A percentile compares a stretch with the other conserved stretches of the same genome.
Conservation (phyloP, 1,284 basidiomycete species). For the Rhodotorula sp. region DNA sequence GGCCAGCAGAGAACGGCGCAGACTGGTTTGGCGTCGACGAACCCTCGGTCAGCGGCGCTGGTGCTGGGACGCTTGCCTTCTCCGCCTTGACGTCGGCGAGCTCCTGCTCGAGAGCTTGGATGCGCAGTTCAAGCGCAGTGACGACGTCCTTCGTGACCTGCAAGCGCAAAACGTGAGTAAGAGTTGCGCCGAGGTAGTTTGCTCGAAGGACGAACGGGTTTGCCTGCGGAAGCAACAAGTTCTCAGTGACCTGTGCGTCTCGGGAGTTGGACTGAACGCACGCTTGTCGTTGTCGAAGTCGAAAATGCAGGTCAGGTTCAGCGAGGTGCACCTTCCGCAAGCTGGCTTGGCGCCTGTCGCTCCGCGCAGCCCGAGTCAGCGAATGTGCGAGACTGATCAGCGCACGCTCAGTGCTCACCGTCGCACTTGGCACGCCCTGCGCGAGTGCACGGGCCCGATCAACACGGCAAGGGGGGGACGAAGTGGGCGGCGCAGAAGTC, state of each 20-base stretch:
- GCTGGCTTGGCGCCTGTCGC: neutral
- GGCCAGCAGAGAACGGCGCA: neutral
- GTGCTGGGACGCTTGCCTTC: neutral
- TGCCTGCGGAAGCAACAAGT: no score
- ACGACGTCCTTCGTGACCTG: conserved; percentile 15
- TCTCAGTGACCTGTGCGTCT: no score
- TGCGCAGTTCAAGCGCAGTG: neutral
- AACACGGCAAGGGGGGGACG: no score
- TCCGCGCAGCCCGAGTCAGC: no score
- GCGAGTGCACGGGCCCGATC: no score
- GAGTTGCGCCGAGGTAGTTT: no score
- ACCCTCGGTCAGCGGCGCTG: neutral
- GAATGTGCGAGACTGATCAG: no score
- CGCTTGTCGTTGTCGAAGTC: conserved; percentile 7
- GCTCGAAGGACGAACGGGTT: no score
- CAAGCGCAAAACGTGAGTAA: neutral
- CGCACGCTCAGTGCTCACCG: neutral
- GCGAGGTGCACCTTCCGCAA: neutral
- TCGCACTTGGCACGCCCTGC: conserved; percentile 15
- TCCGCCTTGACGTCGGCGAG: neutral
- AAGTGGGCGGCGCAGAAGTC: no score
- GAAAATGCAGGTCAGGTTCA: conserved; percentile 2
- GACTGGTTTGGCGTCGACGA: neutral
- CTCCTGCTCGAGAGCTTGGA: conserved; percentile 6
- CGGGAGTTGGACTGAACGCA: neutral